Evolutionary conservation across 305 asterid genomes (phyloP), one percentile per base, ranked within the genome.

Genomic region (Solanum hybrid): DNA sequence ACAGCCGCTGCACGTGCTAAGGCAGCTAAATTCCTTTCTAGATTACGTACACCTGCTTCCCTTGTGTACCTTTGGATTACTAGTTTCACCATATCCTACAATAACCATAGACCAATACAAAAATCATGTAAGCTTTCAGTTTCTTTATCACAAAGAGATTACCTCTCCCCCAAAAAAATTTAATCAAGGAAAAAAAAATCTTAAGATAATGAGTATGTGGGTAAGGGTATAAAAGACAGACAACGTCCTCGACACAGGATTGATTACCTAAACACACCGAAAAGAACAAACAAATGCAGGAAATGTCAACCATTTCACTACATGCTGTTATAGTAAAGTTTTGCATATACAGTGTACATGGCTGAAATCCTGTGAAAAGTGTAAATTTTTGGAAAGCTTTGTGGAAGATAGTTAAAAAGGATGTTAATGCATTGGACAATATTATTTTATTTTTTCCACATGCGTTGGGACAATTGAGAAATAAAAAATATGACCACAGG

Each of bases 1-100:
- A 98, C 99, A 56, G 99, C 99, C 26, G 98, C 99, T 78, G 98
- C 98, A 92, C 99, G 99, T 87, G 99, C 99, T 92, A 98, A 92
- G 91, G 99, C 98, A 91, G 99, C 97, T 90, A 98, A 93, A 94
- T 93, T 96, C 76, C 99, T 98, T 94, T 96, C 99, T 92, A 98
- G 94, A 92, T 92, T 93, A 73, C 99, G 97, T 35, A 98, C 99
- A 88, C 99, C 99, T 91, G 99, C 99, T 96, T 98, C 99, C 91
- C 99, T 97, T 85, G 99, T 98, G 92, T 98, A 98, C 89, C 98
- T 92, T 90, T 96, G 95, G 92, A 98, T 96, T 90, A 98, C 91
- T 90, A 96, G 97, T 91, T 95, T 92, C 90, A 98, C 97, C 97
- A 91, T 94, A 88, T 89, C 97, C 99, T 98, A 89, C 87, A 90